These are phyloP conservation scores for Polychaeton citri DNA, from an alignment of 2,329 filamentous ascomycete genomes.

Conservation along the genomic window DNA sequence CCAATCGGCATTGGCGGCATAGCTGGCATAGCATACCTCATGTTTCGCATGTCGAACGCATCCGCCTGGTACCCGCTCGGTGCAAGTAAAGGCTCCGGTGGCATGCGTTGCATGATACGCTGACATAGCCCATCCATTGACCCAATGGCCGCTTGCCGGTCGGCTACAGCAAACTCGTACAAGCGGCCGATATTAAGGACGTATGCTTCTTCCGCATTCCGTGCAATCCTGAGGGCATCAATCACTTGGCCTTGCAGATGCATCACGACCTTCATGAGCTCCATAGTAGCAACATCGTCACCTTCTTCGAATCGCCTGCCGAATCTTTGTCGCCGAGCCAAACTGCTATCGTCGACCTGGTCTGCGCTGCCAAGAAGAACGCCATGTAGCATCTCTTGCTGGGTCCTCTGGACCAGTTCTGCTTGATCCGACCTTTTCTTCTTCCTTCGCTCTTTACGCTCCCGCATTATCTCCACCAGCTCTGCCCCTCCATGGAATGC, in stretches of 20 bases:
- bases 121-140: constrained; percentile 25
- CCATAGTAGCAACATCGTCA: constrained; percentile 21
- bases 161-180: constrained; percentile 24
- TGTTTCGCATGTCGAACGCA: not conserved
- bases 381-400: constrained; percentile 18
- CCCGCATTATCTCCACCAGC: constrained; percentile 22
- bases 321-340: constrained; percentile 21
- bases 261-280: constrained; percentile 22
- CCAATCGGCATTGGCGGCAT: not conserved
- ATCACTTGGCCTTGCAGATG: constrained; percentile 29
- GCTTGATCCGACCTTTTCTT: not conserved
- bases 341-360: constrained; percentile 21
- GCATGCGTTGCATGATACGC: constrained; percentile 14
- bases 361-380: constrained; percentile 25
- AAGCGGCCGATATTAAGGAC: constrained; percentile 22
- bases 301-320: constrained; percentile 24
- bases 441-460: constrained; percentile 11
- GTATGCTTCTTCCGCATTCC: constrained; percentile 17
- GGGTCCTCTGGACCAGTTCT: constrained; percentile 4
- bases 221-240: constrained; percentile 24
- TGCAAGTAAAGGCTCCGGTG: not conserved
- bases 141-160: constrained; percentile 20
- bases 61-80: not conserved
- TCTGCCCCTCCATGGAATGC: constrained; percentile 30
- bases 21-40: not conserved